Evolutionary conservation across 768 basidiomycete genomes (phyloP).

Genomic region (Trametes gibbosa): DNA sequence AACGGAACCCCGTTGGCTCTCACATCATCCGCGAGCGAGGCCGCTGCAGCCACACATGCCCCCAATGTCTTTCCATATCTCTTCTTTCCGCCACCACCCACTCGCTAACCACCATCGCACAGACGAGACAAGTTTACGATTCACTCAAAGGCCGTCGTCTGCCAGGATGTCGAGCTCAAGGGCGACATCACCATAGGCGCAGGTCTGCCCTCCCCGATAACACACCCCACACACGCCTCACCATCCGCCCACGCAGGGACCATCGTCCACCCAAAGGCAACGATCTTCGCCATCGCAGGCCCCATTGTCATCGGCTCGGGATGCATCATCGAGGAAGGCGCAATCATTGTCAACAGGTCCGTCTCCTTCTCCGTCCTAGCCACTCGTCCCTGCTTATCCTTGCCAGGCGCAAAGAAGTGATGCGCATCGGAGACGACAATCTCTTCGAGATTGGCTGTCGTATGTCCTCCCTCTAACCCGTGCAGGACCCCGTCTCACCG

Average conservation of each 20-base stretch:
- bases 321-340: constrained; percentile 91
- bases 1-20: no score
- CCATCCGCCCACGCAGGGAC: constrained; percentile 49
- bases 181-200: constrained; percentile 93
- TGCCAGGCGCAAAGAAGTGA: constrained; percentile 68
- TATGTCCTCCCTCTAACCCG: constrained; percentile 39
- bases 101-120: not conserved
- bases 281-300: constrained; percentile 87
- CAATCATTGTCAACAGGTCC: constrained; percentile 85
- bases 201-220: constrained; percentile 38
- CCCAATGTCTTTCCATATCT: constrained; percentile 17
- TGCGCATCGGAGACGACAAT: constrained; percentile 93
- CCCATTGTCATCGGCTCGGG: constrained; percentile 86
- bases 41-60: constrained; percentile 16
- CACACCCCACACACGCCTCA: not conserved
- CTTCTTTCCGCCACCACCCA: not conserved
- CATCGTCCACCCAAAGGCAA: constrained; percentile 91
- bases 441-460: constrained; percentile 93
- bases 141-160: constrained; percentile 87
- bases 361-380: constrained; percentile 3
- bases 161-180: constrained; percentile 91
- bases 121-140: constrained; percentile 90
- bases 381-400: not conserved
- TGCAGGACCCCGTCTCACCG: not conserved
- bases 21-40: constrained; percentile 1